Base-by-base conservation (phyloP, 192 early-diverging fungal genomes). In the Coemansia asiatica region DNA sequence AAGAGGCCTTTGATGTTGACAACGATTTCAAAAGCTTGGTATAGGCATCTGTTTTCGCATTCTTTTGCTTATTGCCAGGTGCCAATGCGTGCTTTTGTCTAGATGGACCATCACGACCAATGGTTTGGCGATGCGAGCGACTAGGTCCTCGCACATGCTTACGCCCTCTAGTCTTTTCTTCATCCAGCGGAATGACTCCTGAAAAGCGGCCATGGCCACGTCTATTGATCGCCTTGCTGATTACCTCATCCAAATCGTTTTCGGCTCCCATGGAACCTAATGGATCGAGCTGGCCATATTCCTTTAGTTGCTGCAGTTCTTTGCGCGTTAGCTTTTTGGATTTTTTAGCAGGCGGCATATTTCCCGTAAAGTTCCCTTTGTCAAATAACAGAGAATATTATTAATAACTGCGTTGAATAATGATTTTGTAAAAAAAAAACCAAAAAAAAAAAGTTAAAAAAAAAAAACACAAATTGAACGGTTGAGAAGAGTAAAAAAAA, bases 231-330 rank as follows among this genome's bases (percentile, higher is more conserved):
- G 80, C 80, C 13, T 69, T 74, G 68, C 80, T 74, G 26, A 82
- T 77, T 33, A 71, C 50, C 22, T 71, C 71, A 28, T 82, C 80
- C 25, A 82, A 61, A 27, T 69, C 65, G 19, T 74, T 74, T 19
- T 72, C 80, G 7, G 67, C 76, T 29, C 31, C 56, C 23, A 56
- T 56, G 29, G 66, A 61, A 55, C 54, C 74, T 6, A 78, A 66
- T 18, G 80, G 76, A 64, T 82, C 86, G 4, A 90, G 76, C 63
- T 90, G 88, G 55, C 89, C 89, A 65, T 90, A 90, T 35, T 90
- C 89, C 40, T 87, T 82, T 58, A 90, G 82, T 66, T 86, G 79
- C 65, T 81, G 74, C 40, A 81, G 67, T 56, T 81, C 70, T 63
- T 72, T 81, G 29, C 79, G 79, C 23, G 79, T 72, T 36, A 75